Conservation (phyloP, 108 stramenopile genomes). For the Fragilaria radians region DNA sequence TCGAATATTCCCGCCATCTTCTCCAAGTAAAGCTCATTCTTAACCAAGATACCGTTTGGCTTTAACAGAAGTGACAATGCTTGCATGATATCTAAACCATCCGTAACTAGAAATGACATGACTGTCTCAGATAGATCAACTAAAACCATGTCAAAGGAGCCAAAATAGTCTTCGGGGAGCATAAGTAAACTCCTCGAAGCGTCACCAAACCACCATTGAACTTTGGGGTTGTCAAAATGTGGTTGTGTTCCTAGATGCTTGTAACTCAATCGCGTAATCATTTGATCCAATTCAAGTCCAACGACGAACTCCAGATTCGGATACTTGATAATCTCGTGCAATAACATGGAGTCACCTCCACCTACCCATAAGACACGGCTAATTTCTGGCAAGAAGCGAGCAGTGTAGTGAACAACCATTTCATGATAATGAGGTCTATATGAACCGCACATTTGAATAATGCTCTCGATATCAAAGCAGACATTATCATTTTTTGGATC, state of each 20-base stretch:
- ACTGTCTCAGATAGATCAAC: conserved; percentile 80
- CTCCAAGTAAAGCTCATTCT: conserved; percentile 74
- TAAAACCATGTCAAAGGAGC: conserved; percentile 80
- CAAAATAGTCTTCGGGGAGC: conserved; percentile 74
- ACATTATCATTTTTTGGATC: conserved; percentile 32
- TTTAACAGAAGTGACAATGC: conserved; percentile 65
- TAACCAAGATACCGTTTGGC: conserved; percentile 79
- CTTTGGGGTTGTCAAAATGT: conserved; percentile 75
- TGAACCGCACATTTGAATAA: conserved; percentile 62
- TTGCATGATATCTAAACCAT: conserved; percentile 68
- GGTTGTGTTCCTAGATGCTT: conserved; percentile 71
- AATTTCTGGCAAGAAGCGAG: conserved; percentile 55
- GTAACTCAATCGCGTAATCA: conserved; percentile 55
- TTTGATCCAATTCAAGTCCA: conserved; percentile 81
- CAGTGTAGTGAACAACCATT: conserved; percentile 66
- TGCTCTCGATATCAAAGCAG: conserved; percentile 64
- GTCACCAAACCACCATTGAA: conserved; percentile 90
- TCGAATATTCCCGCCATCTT: conserved; percentile 57
- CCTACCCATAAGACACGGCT: conserved; percentile 72
- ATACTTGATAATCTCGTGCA: conserved; percentile 79
- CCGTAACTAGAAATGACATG: conserved; percentile 62
- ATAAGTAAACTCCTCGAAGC: conserved; percentile 72
- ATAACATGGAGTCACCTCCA: conserved; percentile 84
- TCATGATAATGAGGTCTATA: conserved; percentile 88
- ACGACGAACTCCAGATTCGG: conserved; percentile 64